phyloP scores from a whole-genome alignment of 257 asterid genomes.

The Capsicum pubescens region DNA sequence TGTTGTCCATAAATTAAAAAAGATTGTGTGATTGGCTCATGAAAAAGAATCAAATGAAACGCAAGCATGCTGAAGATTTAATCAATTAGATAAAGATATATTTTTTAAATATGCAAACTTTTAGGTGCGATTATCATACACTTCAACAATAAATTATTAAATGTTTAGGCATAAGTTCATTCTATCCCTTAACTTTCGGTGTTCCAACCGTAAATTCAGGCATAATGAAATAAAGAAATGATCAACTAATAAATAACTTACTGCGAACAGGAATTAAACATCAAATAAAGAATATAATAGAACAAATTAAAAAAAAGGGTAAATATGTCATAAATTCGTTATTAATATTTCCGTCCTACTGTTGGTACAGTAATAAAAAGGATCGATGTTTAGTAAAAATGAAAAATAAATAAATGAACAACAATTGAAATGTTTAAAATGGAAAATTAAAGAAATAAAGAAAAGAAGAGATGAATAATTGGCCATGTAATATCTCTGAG shows the following conservation, averaged over 20 bases:
- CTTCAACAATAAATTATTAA: neutral
- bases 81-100: too few species aligned
- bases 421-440: constrained; percentile 26
- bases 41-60: too few species aligned
- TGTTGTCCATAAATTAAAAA: too few species aligned
- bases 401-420: constrained; percentile 23
- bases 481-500: constrained; percentile 33
- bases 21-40: neutral
- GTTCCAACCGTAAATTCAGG: neutral
- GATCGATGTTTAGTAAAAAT: constrained; percentile 23
- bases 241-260: neutral
- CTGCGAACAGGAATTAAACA: neutral
- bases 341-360: constrained; percentile 26
- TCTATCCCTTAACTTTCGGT: neutral
- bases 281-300: neutral
- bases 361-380: constrained; percentile 22
- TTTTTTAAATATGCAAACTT: too few species aligned
- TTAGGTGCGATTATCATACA: neutral
- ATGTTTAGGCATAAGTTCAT: neutral
- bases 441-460: constrained; percentile 4
- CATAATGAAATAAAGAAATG: neutral
- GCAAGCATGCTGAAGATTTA: neutral
- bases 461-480: constrained; percentile 11
- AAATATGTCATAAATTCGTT: constrained; percentile 27
- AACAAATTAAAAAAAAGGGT: constrained; percentile 23